These are phyloP conservation scores for Kalmanozyma brasiliensis DNA, from an alignment of 1,284 basidiomycete genomes.

Conservation along the genomic window DNA sequence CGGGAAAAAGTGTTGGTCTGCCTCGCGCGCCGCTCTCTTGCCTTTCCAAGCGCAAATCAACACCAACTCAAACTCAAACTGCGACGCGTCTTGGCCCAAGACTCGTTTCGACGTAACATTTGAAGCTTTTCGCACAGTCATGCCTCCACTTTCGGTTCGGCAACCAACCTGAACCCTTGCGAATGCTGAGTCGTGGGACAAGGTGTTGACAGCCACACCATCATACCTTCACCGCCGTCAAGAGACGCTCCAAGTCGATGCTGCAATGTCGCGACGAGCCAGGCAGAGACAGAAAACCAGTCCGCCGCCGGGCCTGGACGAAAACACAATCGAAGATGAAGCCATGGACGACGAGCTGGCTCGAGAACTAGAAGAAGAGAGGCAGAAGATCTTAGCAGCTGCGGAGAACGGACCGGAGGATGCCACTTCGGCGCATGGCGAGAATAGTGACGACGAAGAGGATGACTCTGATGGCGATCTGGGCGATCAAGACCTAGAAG, in stretches of 20 bases:
- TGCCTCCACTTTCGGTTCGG: too few relatives aligned
- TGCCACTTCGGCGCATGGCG: too few relatives aligned
- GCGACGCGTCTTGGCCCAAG: too few relatives aligned
- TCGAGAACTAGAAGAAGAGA: slow-evolving; percentile 30
- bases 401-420: neutral
- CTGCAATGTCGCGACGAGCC: slow-evolving; percentile 16
- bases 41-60: neutral
- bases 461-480: neutral
- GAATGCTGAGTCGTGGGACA: too few relatives aligned
- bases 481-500: neutral
- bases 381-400: slow-evolving; percentile 29
- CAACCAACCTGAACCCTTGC: neutral
- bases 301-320: neutral
- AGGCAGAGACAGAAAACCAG: neutral
- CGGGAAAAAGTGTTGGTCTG: slow-evolving; percentile 14
- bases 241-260: too few relatives aligned
- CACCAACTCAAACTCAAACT: neutral
- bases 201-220: too few relatives aligned
- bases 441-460: neutral
- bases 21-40: neutral
- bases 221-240: too few relatives aligned
- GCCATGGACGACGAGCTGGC: slow-evolving; percentile 21
- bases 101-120: too few relatives aligned
- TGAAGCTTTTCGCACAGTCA: too few relatives aligned
- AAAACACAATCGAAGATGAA: slow-evolving; percentile 8